Conservation (phyloP, 257 asterid species). For the Solanum chiquidenum region DNA sequence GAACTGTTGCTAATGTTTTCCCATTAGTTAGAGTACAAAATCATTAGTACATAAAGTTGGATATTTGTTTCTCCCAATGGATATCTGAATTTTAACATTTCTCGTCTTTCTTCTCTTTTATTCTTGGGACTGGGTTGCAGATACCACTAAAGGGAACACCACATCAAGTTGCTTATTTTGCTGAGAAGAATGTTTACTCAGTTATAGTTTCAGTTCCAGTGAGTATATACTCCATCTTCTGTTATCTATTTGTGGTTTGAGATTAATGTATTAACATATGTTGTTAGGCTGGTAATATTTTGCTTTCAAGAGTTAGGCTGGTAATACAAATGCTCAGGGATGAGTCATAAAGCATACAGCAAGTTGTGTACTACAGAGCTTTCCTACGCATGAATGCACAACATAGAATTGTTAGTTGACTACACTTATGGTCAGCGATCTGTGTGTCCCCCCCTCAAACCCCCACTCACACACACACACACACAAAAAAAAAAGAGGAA, state of each 20-base stretch:
- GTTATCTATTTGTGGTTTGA: not conserved
- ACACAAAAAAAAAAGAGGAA: not conserved
- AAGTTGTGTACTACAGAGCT: not conserved
- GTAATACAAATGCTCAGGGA: not conserved
- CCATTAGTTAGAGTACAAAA: not conserved
- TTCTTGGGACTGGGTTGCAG: conserved; percentile 31
- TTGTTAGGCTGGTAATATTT: not conserved
- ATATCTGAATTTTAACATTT: not conserved
- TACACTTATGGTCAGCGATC: not conserved
- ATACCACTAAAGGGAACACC: conserved; percentile 88
- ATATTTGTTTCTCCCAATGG: not conserved
- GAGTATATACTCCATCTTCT: conserved; percentile 23
- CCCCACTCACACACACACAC: not conserved
- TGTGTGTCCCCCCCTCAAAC: not conserved
- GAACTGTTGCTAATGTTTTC: not conserved
- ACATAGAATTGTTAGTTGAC: not conserved
- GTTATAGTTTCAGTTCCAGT: conserved; percentile 88
- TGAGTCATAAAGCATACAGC: not conserved
- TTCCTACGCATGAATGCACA: not conserved
- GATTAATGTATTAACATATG: not conserved
- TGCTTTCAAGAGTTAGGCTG: not conserved
- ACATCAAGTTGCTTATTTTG: conserved; percentile 88
- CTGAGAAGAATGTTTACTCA: conserved; percentile 91
- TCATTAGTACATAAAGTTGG: not conserved
- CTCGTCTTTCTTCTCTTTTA: not conserved